Evolutionary conservation across 768 basidiomycete species (phyloP), one percentile per base, ranked within the genome.

Genomic region (Termitomyces sp.): DNA sequence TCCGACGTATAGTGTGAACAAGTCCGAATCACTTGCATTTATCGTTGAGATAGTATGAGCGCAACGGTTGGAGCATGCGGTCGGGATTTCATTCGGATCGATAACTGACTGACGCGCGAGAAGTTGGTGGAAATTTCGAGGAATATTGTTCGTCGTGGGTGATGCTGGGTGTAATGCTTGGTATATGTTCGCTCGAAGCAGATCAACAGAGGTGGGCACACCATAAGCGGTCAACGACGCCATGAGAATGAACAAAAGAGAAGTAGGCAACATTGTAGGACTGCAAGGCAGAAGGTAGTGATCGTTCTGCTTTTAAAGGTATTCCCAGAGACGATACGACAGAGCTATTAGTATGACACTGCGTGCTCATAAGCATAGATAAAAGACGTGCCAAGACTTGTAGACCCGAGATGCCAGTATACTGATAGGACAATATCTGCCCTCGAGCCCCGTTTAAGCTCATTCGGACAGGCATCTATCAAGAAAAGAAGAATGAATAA

Each of bases 41-140:
- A 54, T 4, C 2, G 41, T 57, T 8, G 63, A 54, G 6, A 54
- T 31, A 12, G 47, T 3, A 1, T 1, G 36, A 4, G 34, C 0
- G 49, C 61, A 62, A 24, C 48, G 48, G 18, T 27, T 20, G 24
- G 49, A 3, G 22, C 61, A 62, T 33, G n/a, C 20, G 12, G 54
- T 24, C 0, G 60, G 63, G 15, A 64, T 61, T 1, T 41, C n/a
- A 24, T 20, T 45, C 4, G 63, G 63, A 31, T 64, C 52, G 5
- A 61, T 20, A 1, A 2, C 3, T 18, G 57, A 16, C 27, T 64
- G 63, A 22, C 60, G 60, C 3, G 41, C 11, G 16, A 61, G 39
- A 18, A 64, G 55, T 39, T 59, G 54, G 27, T 54, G 52, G n/a
- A 61, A 46, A 37, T 1, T 56, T 12, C 58, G 51, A 36, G 53